Conservation (phyloP, 2,329 filamentous ascomycete species). For the Phialocephala subalpina region DNA sequence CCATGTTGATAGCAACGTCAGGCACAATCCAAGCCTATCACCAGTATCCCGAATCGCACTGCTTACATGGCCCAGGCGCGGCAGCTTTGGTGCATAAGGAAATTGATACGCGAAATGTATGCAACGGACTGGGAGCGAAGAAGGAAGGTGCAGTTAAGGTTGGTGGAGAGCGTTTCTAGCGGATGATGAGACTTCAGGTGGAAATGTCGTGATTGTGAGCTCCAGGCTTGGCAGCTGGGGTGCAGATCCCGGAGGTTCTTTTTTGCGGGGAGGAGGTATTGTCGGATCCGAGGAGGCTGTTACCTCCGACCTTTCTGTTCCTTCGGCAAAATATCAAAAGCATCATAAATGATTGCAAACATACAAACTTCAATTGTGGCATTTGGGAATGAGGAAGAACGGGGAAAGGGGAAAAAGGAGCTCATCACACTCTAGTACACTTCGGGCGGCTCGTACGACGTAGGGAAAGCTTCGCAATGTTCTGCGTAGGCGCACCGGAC, state of each 20-base stretch:
- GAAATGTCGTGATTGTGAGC: constrained; percentile 21
- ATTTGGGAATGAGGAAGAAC: too few species aligned
- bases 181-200: constrained; percentile 10
- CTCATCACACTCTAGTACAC: too few species aligned
- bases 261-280: too few species aligned
- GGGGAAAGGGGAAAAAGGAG: too few species aligned
- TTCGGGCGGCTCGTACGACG: too few species aligned
- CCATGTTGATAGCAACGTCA: not conserved
- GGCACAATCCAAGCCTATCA: not conserved
- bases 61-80: not conserved
- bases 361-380: too few species aligned
- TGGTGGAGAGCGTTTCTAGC: not conserved
- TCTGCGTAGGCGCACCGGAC: too few species aligned
- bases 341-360: too few species aligned
- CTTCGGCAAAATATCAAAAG: too few species aligned
- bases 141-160: not conserved
- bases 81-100: not conserved
- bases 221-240: constrained; percentile 1
- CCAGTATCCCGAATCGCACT: not conserved
- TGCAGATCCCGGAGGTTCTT: constrained; percentile 3
- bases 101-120: not conserved
- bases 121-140: not conserved
- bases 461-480: too few species aligned
- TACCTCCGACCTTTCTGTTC: too few species aligned
- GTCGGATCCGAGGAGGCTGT: too few species aligned